Evolutionary conservation across 495 filamentous ascomycete species (phyloP), one percentile per base, ranked within the genome.

Genomic region (Tuber melanosporum): DNA sequence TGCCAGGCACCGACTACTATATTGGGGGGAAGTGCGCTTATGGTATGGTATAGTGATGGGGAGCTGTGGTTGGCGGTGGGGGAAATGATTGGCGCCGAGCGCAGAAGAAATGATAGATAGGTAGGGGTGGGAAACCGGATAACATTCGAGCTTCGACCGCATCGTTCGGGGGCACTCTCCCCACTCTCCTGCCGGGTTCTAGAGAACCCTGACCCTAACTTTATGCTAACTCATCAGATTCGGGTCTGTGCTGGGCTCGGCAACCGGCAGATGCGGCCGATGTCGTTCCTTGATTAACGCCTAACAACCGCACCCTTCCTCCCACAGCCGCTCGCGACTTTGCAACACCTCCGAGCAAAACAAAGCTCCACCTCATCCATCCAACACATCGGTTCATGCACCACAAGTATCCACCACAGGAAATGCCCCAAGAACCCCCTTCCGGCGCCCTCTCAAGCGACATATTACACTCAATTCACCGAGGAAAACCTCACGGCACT

Each of bases 401-500:
- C 57, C 43, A n/a, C 52, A 62, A 26, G 73, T 42, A 73, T 45
- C 76, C 71, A 52, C 32, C 43, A 26, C 52, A 43, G 32, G 71
- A 45, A 19, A 84, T 84, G 83, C 76, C 83, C 46, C 83, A 89
- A 72, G 86, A 86, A 78, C 85, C 86, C 76, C 76, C 77, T 7
- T 76, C 83, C 43, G 82, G 87, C 42, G 85, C 88, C n/a, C 81
- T 84, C 46, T 85, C 86, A n/a, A 86, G 88, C 19, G 32, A 91
- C 92, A 5, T 94, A 97, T 86, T 98, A 93, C 89, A 91, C 92
- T 78, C 87, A 91, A 83, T 98, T 98, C 85, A 97, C 93, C 0
- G 81, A 89, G 5, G 89, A 91, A 0, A 97, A 97, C 84, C 81
- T 95, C 76, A 84, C 89, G 41, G 90, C 88, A 47, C 88, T 96